These are phyloP conservation scores for Adenanthera pavonina DNA, from an alignment of 306 rosid species.

Conservation along the genomic window DNA sequence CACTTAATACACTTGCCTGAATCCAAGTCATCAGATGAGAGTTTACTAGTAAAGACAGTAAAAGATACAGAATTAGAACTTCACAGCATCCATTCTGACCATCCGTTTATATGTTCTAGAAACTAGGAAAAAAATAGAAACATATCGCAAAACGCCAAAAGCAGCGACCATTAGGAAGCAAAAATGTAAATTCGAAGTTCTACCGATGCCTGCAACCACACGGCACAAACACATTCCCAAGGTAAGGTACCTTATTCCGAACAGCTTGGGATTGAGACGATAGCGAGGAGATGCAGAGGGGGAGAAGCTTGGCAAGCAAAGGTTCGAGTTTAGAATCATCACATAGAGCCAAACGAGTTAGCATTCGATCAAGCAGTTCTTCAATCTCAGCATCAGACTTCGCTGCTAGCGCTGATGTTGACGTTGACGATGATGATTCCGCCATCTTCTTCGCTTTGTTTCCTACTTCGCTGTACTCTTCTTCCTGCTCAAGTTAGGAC, in stretches of 20 bases:
- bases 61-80: not conserved
- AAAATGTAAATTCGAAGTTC: not conserved
- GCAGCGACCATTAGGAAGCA: not conserved
- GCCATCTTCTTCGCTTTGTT: conserved; percentile 58
- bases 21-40: not conserved
- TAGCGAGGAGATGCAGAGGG: conserved; percentile 79
- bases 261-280: conserved; percentile 67
- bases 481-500: conserved; percentile 16
- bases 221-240: not conserved
- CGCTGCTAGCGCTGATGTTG: conserved; percentile 33
- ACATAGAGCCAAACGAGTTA: conserved; percentile 90
- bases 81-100: not conserved
- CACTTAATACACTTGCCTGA: not conserved
- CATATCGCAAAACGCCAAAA: too few species aligned
- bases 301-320: conserved; percentile 84
- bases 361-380: conserved; percentile 86
- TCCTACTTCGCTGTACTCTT: conserved; percentile 6
- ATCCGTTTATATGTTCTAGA: not conserved
- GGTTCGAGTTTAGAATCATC: conserved; percentile 87
- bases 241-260: conserved; percentile 75
- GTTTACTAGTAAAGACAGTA: not conserved
- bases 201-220: not conserved
- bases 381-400: conserved; percentile 71
- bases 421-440: conserved; percentile 57
- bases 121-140: not conserved